Evolutionary conservation across 2,329 filamentous ascomycete species (phyloP).

Genomic region (Chaetomium globosum): DNA sequence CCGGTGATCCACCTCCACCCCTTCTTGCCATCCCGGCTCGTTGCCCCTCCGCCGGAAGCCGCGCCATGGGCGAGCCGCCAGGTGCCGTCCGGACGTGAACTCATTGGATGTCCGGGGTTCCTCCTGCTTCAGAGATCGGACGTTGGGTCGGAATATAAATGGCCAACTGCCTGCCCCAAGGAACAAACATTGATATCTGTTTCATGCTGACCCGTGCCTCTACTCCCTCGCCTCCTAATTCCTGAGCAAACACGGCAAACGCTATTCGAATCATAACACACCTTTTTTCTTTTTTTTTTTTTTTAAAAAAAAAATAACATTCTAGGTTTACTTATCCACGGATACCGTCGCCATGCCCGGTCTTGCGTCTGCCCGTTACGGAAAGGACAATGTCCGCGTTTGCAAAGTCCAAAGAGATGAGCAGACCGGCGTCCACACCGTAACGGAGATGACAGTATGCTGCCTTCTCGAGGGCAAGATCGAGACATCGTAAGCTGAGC

Average conservation of each 20-base stretch:
- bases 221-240: background rate
- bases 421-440: conserved; percentile 75
- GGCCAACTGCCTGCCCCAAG: background rate
- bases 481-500: conserved; percentile 63
- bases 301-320: no score
- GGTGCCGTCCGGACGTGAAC: conserved; percentile 29
- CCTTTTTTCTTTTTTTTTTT: no score
- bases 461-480: conserved; percentile 92
- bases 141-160: conserved; percentile 13
- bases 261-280: background rate
- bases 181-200: background rate
- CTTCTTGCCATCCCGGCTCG: conserved; percentile 21
- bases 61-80: conserved; percentile 28
- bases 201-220: background rate
- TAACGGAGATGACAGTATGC: conserved; percentile 93
- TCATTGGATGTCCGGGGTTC: conserved; percentile 7
- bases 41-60: conserved; percentile 29
- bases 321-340: background rate
- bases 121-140: background rate
- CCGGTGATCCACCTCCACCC: conserved; percentile 38
- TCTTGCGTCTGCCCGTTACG: conserved; percentile 70
- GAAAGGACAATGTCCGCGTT: conserved; percentile 97
- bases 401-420: conserved; percentile 89
- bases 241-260: background rate
- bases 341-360: conserved; percentile 52